Base-by-base conservation (phyloP, 2,329 filamentous ascomycete species). In the Botrytis aclada region DNA sequence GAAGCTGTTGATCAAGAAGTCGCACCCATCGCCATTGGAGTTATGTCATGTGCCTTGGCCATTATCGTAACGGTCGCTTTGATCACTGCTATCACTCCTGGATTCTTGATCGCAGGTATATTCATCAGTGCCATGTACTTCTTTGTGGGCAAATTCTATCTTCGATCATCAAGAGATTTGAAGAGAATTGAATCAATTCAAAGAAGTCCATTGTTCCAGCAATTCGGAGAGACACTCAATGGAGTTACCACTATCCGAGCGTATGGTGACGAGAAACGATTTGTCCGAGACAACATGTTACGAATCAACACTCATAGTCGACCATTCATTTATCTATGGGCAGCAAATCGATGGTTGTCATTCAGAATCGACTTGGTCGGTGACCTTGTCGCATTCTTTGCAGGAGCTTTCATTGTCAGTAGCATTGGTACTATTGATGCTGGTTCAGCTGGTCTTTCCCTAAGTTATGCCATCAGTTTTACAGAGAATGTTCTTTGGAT, bases 401-500 rank as follows among this genome's bases (percentile, higher is more conserved):
- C 96, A 0, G 96, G 95, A 41, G 91, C 92, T 9, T 98, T 99
- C 79, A 92, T 99, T 73, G 91, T 98, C 70, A 81, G 93, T 64
- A 97, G 91, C 78, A 88, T 97, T 39, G 94, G 93, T 56, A 89
- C 85, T 72, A 92, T 98, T 72, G 94, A 98, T 82, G 90, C 96
- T 61, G 96, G 96, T 76, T 93, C 95, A 66, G 96, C 95, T 45
- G 96, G 96, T 84, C 88, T 99, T 75, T 97, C 96, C 8, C 85
- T 99, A 79, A 97, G 94, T 69, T 99, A 99, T 80, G 96, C 96
- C 25, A 93, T 99, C 77, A 95, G 93, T 1, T 99, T 99, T 80
- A 97, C 95, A 0, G 96, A 99, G 82, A 98, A 97, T 77, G 92
- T 99, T 10, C 84, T 99, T 29, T 99, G 96, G 96, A 90, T 98